Base-by-base conservation (phyloP, 2,329 filamentous ascomycete genomes). In the Penicillium sp. region DNA sequence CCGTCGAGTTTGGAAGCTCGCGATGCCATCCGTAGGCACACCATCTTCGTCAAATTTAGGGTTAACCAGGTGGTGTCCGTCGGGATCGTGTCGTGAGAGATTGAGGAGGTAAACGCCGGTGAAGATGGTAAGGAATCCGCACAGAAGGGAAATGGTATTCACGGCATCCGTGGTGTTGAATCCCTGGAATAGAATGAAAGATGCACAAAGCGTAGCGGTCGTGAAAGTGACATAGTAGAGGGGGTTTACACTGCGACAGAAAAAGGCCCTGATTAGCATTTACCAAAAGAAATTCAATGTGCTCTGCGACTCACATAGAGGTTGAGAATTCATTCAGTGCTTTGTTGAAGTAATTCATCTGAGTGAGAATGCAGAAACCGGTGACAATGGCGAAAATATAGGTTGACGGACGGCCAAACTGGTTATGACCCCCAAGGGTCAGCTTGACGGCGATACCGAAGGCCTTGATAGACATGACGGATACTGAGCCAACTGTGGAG, bases 311-410 rank as follows among this genome's bases (percentile, higher is more conserved):
- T 73, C 83, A 96, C 92, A 99, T 96, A 66, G 95, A 96, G 28
- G 94, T 97, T 26, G 91, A 93, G 77, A 97, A 99, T 68, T 95
- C 92, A 74, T 91, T 95, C 56, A 99, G 79, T 7, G 94, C 94
- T 77, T 99, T 99, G 82, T 99, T 99, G 77, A 99, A 96, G 76
- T 99, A 99, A 76, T 99, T 99, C 94, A 99, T 97, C 81, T 99
- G 94, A 8, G 92, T 97, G 63, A 99, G 75, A 70, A 99, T 97
- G 79, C 94, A 99, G 61, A 97, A 91, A 3, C 83, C 82, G 0
- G 92, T 94, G 61, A 97, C 85, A 62, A 99, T 97, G 75, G 93
- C 87, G 73, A 99, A 99, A 60, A 97, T 92, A 67, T 99, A 99
- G 55, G 95, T 99, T 46, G 92, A 96, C 2, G 95, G 91, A 66